Conservation (phyloP, 2,329 filamentous ascomycete genomes). For the Nothopassalora personata region DNA sequence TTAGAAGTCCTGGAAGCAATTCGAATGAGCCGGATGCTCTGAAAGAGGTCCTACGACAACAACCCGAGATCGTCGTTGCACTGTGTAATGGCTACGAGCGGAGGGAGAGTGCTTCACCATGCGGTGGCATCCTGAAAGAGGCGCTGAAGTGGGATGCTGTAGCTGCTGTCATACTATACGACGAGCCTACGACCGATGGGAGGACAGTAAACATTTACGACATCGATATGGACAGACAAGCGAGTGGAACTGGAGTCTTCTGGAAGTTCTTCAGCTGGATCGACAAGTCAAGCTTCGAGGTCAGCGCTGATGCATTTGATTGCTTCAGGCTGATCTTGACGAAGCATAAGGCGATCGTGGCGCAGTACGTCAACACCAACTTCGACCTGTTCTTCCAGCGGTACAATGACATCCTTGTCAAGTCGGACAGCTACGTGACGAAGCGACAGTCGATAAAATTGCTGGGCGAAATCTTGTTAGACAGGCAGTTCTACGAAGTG, state of each 20-base stretch:
- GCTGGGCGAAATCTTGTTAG: conserved; percentile 86
- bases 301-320: conserved; percentile 94
- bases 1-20: conserved; percentile 62
- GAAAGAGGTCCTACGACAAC: conserved; percentile 78
- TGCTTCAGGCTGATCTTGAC: conserved; percentile 94
- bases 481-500: conserved; percentile 92
- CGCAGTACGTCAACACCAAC: conserved; percentile 80
- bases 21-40: conserved; percentile 80
- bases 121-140: conserved; percentile 82
- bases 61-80: conserved; percentile 81
- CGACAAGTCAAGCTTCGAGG: conserved; percentile 91
- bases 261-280: conserved; percentile 99
- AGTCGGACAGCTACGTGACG: conserved; percentile 93
- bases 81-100: conserved; percentile 86
- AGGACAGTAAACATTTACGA: conserved; percentile 63
- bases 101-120: conserved; percentile 85
- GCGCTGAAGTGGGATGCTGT: conserved; percentile 87
- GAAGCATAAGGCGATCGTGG: conserved; percentile 85
- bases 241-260: conserved; percentile 79
- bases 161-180: conserved; percentile 85
- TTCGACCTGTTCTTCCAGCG: conserved; percentile 89
- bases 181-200: conserved; percentile 71
- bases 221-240: conserved; percentile 69
- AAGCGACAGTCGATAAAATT: conserved; percentile 98
- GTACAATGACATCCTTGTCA: conserved; percentile 82